Conservation (phyloP, 2,329 filamentous ascomycete genomes). For the Aspergillus calidoustus region DNA sequence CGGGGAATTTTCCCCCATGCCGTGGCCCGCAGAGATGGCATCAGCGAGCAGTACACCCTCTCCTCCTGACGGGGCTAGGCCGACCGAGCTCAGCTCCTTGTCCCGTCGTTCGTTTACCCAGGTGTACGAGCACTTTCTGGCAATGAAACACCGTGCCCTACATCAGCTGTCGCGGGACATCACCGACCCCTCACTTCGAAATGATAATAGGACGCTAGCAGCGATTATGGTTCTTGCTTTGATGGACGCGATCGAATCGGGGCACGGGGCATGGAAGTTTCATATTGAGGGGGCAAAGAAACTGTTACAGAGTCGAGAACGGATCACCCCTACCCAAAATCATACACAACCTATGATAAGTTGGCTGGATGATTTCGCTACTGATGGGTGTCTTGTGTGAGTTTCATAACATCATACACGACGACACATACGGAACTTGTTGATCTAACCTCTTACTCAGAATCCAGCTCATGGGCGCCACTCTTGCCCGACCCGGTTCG, state of each 20-base stretch:
- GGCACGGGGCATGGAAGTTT: constrained; percentile 56
- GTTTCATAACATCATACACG: constrained; percentile 3
- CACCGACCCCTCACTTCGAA: constrained; percentile 33
- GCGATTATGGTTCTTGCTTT: constrained; percentile 56
- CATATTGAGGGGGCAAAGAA: constrained; percentile 57
- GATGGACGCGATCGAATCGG: constrained; percentile 56
- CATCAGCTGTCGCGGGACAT: constrained; percentile 45
- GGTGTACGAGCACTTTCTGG: constrained; percentile 46
- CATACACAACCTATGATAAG: constrained; percentile 32
- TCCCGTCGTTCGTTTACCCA: constrained; percentile 39
- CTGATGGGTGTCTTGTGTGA: constrained; percentile 45
- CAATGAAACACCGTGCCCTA: constrained; percentile 55
- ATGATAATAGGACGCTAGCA: constrained; percentile 50
- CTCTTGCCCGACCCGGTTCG: constrained; percentile 44
- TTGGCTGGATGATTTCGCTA: constrained; percentile 42
- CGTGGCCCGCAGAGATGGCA: constrained; percentile 34
- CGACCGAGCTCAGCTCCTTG: constrained; percentile 35
- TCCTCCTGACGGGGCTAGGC: constrained; percentile 34
- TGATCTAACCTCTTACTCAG: constrained; percentile 24
- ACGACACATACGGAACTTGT: background rate
- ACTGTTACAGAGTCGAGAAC: constrained; percentile 46
- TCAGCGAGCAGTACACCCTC: constrained; percentile 22
- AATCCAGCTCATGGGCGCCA: constrained; percentile 49
- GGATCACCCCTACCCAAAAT: constrained; percentile 18
- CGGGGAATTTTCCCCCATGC: constrained; percentile 39